These are phyloP conservation scores for Geotrichum klebahnii DNA, from an alignment of 1,139 yeast genomes.

Conservation along the genomic window DNA sequence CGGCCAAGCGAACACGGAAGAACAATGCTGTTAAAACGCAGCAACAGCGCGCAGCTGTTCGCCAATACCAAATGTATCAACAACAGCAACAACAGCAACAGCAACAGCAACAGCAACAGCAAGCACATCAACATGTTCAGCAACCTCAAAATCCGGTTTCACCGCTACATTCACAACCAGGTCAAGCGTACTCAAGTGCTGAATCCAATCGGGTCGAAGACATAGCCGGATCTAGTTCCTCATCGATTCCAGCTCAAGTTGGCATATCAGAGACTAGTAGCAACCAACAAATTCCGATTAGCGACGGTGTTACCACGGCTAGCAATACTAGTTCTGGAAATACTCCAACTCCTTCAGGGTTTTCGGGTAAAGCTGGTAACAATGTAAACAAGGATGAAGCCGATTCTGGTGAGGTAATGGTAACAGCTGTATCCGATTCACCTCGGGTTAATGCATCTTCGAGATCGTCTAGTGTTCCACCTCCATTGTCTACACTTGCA, in stretches of 20 bases:
- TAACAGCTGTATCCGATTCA: neutral
- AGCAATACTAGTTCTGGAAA: too few species aligned
- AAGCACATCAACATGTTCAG: neutral
- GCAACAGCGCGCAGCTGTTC: slow-evolving; percentile 9
- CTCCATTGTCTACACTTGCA: neutral
- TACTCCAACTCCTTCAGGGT: too few species aligned
- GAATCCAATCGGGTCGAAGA: neutral
- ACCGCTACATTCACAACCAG: neutral
- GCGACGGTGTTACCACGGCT: neutral
- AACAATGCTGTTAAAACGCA: slow-evolving; percentile 5
- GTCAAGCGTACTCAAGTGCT: neutral
- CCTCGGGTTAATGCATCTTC: neutral
- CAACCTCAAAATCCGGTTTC: neutral
- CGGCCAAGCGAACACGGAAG: slow-evolving; percentile 11
- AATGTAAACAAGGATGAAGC: neutral
- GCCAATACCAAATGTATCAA: slow-evolving; percentile 4
- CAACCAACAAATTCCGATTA: neutral
- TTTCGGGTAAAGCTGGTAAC: neutral
- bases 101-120: slow-evolving; percentile 4
- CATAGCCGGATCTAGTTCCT: neutral
- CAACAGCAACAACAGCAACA: slow-evolving; percentile 5
- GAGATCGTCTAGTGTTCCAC: neutral
- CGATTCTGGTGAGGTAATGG: neutral
- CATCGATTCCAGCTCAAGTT: neutral
- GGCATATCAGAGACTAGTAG: neutral